phyloP scores from a whole-genome alignment of 345 rosid species.

The Linum tenue region DNA sequence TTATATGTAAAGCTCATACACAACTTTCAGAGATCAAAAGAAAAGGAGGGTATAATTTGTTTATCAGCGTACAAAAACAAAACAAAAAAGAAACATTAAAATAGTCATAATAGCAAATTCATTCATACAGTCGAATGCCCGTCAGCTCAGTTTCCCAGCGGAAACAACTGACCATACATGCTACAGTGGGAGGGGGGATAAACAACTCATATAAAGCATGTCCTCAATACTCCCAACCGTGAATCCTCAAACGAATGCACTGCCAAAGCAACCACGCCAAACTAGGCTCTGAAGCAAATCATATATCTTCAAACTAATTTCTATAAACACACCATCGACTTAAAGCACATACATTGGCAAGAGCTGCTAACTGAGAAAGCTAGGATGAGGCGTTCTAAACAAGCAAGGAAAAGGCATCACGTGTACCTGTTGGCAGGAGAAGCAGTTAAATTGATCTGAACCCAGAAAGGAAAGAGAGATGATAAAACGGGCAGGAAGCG shows the following conservation, averaged over 20 bases:
- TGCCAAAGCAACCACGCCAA: too few species aligned
- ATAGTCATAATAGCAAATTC: conserved; percentile 16
- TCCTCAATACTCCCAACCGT: too few species aligned
- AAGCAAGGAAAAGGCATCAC: not conserved
- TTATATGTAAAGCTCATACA: not conserved
- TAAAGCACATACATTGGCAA: not conserved
- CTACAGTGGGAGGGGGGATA: too few species aligned
- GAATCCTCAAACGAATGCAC: too few species aligned
- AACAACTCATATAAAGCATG: too few species aligned
- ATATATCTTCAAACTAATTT: too few species aligned
- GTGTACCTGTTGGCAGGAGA: not conserved
- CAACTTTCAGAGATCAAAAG: not conserved
- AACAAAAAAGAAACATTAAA: conserved; percentile 1
- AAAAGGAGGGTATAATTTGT: not conserved
- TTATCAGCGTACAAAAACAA: not conserved
- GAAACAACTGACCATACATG: too few species aligned
- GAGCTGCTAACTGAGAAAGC: not conserved
- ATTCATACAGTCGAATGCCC: too few species aligned
- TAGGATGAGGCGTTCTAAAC: not conserved
- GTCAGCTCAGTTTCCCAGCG: too few species aligned
- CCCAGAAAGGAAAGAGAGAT: not conserved
- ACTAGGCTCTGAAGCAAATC: too few species aligned
- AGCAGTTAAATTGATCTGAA: not conserved
- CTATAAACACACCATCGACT: not conserved
- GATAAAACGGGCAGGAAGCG: not conserved